Evolutionary conservation across 2,329 filamentous ascomycete species (phyloP).

Genomic region (Beauveria scarabaeidicola): DNA sequence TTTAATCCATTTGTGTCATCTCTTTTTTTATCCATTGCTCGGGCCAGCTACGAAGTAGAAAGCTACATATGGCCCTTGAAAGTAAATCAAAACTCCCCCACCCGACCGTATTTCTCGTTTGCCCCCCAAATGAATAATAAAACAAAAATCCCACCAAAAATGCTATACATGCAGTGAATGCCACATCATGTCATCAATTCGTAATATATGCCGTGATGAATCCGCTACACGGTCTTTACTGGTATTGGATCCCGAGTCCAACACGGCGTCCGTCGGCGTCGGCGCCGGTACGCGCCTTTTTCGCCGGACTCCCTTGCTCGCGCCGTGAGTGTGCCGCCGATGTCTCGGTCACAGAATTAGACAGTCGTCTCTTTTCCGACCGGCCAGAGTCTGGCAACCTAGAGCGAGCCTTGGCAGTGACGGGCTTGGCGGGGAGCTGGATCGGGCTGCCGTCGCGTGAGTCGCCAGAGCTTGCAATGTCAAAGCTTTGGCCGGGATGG

Average conservation of each 20-base stretch:
- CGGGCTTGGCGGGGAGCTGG: constrained; percentile 18
- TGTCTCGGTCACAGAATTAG: constrained; percentile 24
- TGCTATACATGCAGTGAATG: background rate
- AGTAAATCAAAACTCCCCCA: background rate
- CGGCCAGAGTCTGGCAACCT: constrained; percentile 30
- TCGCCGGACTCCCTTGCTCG: constrained; percentile 37
- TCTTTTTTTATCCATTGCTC: background rate
- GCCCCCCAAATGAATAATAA: background rate
- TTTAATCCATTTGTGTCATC: background rate
- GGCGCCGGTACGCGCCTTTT: constrained; percentile 40
- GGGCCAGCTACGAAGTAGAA: background rate
- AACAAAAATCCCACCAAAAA: background rate
- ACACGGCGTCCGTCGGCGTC: constrained; percentile 33
- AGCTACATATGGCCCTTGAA: background rate
- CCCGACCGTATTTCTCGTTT: background rate
- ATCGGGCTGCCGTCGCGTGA: constrained; percentile 37
- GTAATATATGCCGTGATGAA: background rate
- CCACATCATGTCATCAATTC: background rate
- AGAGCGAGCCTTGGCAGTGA: constrained; percentile 41
- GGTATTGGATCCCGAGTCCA: constrained; percentile 46
- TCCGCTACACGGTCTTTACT: constrained; percentile 15
- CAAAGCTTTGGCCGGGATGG: constrained; percentile 44
- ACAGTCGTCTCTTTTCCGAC: constrained; percentile 45
- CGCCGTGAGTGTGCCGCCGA: constrained; percentile 17
- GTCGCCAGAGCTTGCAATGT: constrained; percentile 35